Evolutionary conservation across 257 asterid genomes (phyloP), one percentile per base, ranked within the genome.

Genomic region (Nemophila menziesii): DNA sequence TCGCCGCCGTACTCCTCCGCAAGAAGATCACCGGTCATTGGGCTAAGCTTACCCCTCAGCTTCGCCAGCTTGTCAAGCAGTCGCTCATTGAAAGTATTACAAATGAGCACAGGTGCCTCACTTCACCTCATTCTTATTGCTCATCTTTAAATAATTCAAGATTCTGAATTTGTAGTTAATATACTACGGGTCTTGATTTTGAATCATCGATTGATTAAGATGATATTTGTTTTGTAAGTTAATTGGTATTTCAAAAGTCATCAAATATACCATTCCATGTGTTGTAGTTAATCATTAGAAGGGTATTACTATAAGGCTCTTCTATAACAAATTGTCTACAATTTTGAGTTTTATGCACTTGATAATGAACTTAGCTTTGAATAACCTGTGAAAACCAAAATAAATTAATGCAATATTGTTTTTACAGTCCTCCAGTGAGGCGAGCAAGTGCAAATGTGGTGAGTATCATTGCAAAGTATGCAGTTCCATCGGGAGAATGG

Each of bases 401-500:
- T 51, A 37, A 23, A 26, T 22, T 4, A 8, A 5, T 44, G 11
- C 9, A 48, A 43, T 53, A 18, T 16, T 44, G 14, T 53, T 60
- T 48, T 69, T 57, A 68, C 81, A 90, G 98, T 61, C 79, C 93
- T 18, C 94, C 82, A 4, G 98, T 90, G 48, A 76, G 98, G 66
- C 68, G 80, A 64, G 98, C 98, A 33, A 90, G 98, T 51, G 94
- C 98, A 42, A 85, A 90, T 77, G 98, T 90, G 52, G 90, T 90
- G 52, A 90, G 98, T 61, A 81, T 90, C 33, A 65, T 90, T 44
- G 96, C 98, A 20, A 90, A 90, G 57, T 90, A 84, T 71, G 94
- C 96, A 8, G 96, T 90, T 48, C 96, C 98, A 22, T 68, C 86
- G 41, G 96, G 98, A 44, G 98, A 90, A 64, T 90, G 98, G 98